Evolutionary conservation across 352 stramenopile species (phyloP).

Genomic region (Globisporangium paroecandrum): DNA sequence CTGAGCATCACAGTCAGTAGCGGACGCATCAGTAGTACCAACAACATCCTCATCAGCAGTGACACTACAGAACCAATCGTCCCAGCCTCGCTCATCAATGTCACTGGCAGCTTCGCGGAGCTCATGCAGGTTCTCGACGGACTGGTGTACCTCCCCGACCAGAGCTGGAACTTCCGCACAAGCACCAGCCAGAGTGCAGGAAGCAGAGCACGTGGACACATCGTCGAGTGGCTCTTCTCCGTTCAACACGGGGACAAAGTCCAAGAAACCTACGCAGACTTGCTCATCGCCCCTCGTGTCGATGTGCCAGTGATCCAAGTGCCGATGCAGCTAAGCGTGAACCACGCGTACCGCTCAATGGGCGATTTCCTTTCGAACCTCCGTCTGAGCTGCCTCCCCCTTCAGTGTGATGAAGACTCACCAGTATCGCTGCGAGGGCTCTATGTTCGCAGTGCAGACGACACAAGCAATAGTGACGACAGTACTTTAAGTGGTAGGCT

Average conservation of each 20-base stretch:
- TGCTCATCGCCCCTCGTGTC: conserved; percentile 28
- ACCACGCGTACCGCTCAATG: conserved; percentile 27
- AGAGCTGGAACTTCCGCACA: conserved; percentile 50
- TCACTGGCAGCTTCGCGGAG: conserved; percentile 16
- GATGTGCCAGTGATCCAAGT: conserved; percentile 51
- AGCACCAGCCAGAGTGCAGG: neutral
- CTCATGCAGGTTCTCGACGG: conserved; percentile 22
- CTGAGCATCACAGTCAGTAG: conserved; percentile 23
- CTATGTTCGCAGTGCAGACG: conserved; percentile 25
- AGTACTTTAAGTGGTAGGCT: neutral
- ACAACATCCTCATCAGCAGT: neutral
- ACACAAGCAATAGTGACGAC: conserved; percentile 18
- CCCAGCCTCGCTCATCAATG: neutral
- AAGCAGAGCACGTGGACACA: conserved; percentile 5
- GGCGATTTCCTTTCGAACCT: conserved; percentile 42
- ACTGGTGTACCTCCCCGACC: conserved; percentile 35
- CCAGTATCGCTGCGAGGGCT: conserved; percentile 30
- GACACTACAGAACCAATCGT: neutral
- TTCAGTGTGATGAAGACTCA: conserved; percentile 45
- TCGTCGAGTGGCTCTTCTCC: conserved; percentile 49
- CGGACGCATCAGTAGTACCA: conserved; percentile 16
- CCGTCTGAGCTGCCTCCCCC: conserved; percentile 35
- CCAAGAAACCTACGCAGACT: conserved; percentile 29
- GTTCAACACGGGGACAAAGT: conserved; percentile 22
- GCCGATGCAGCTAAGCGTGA: conserved; percentile 13